Base-by-base conservation (phyloP, 805 yeast genomes). In the Priceomyces castillae region DNA sequence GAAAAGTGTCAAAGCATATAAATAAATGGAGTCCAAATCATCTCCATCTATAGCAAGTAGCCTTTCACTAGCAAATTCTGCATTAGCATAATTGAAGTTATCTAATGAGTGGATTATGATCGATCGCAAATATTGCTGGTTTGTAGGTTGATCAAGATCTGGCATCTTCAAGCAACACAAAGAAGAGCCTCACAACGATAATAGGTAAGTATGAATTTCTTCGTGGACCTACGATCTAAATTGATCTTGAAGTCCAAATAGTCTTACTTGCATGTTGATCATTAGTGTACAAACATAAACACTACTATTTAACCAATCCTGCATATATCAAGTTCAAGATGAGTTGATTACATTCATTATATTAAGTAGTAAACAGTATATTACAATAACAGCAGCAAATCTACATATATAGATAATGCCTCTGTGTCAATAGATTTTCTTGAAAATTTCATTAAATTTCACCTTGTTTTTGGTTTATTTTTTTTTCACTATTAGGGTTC, bases 51-150 rank as follows among this genome's bases (percentile, higher is more conserved):
- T 76, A 1, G 96, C 88, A 26, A 85, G 64, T 17, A 89, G 69
- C 50, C 95, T 72, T 60, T 94, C 98, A 14, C 90, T 80, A 3
- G 92, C 82, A 64, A 94, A 88, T 56, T 84, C 90, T 1, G 98
- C 97, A 20, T 90, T 85, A 11, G 71, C 65, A 36, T 77, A 66
- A 47, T 86, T 74, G 56, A 82, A 89, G 46, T 78, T 77, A 53
- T 88, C 95, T 31, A 89, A 62, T 10, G 84, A 77, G 54, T 87
- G 85, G 59, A 86, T 67, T n/a, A 85, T 73, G 2, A 76, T 65
- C 9, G 84, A 74, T 43, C 85, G 70, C 36, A 82, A 73, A 46
- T 79, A 67, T 46, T 70, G 75, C 39, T 57, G 59, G 10, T 58
- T 52, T 43, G 56, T 53, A n/a, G 51, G 41, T 23, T 48, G 38